Base-by-base conservation (phyloP, 805 yeast species). In the Metschnikowia kunwiensis region DNA sequence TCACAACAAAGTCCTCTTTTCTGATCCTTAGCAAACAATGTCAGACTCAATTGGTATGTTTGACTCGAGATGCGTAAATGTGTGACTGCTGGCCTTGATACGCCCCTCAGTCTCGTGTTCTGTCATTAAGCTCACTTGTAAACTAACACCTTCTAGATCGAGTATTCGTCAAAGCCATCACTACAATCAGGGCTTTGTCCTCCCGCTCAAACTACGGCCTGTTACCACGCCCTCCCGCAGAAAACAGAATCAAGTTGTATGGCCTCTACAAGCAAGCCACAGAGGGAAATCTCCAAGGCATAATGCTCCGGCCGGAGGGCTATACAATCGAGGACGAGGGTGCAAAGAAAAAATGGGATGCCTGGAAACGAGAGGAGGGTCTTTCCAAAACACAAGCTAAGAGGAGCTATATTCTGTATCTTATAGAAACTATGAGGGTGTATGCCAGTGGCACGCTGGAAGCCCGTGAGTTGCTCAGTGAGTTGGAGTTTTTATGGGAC, bases 241-340 rank as follows among this genome's bases (percentile, higher is more conserved):
- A 79, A 35, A 75, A 68, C 42, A 59, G 95, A 22, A 77, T 82
- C 40, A 71, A 70, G 45, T 68, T 86, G 4, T 86, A 86, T 56
- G 95, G 95, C 0, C 69, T 86, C 33, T 86, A 86, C 61, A 87
- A 86, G 51, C 96, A 86, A 55, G 89, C 95, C 2, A 86, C 94
- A 5, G 91, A 85, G 58, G 96, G 96, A 6, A 78, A 86, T 55
- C 87, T 84, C 7, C 74, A 72, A 31, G 81, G 81, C 2, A 68
- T 82, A 27, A 73, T 83, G 77, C 72, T 74, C 2, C 63, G 87
- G 30, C 91, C 91, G 0, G 58, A 60, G 1, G 89, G 88, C 4
- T 58, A 56, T 27, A 58, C 74, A 1, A 65, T 75, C 7, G 86
- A 80, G 46, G 86, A 78, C 50, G 81, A 74, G 45, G 80, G 80